phyloP scores from a whole-genome alignment of 441 rosid genomes.

The Manihot esculenta region DNA sequence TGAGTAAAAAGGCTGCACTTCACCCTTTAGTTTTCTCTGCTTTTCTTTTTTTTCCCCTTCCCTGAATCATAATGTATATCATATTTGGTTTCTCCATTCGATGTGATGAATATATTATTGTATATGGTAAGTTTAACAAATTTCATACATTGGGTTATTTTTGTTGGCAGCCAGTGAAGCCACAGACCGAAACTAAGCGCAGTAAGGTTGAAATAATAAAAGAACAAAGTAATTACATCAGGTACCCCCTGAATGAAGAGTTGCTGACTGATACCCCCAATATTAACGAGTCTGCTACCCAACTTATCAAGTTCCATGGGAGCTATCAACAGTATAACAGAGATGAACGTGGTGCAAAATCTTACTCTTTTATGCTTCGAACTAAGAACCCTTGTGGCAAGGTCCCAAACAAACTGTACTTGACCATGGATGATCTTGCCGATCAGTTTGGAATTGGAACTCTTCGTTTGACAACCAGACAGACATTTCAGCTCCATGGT shows the following conservation, averaged over 20 bases:
- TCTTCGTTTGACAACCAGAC: conserved; percentile 93
- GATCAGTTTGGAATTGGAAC: conserved; percentile 96
- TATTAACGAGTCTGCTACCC: conserved; percentile 80
- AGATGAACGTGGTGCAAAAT: conserved; percentile 88
- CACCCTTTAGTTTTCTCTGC: too few species aligned
- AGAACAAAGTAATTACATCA: conserved; percentile 89
- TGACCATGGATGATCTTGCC: conserved; percentile 95
- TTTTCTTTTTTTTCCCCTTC: too few species aligned
- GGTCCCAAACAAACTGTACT: conserved; percentile 75
- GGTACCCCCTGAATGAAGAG: conserved; percentile 97
- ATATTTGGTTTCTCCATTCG: not conserved
- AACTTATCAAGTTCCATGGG: conserved; percentile 93
- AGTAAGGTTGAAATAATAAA: conserved; percentile 97
- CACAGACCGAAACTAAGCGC: conserved; percentile 67
- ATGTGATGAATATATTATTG: not conserved
- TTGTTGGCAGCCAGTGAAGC: conserved; percentile 71
- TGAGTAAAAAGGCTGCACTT: too few species aligned
- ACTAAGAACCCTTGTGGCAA: conserved; percentile 93
- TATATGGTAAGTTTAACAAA: not conserved
- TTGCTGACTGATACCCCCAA: conserved; percentile 79
- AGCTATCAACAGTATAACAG: conserved; percentile 96
- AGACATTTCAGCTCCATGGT: conserved; percentile 98
- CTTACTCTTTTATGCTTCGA: conserved; percentile 96
- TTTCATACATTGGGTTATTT: not conserved
- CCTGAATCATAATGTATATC: too few species aligned